Percentiles rank a stretch among this genome's conserved stretches.
Conservation (phyloP, 2,329 filamentous ascomycete species). For the Clonostachys sp. region DNA sequence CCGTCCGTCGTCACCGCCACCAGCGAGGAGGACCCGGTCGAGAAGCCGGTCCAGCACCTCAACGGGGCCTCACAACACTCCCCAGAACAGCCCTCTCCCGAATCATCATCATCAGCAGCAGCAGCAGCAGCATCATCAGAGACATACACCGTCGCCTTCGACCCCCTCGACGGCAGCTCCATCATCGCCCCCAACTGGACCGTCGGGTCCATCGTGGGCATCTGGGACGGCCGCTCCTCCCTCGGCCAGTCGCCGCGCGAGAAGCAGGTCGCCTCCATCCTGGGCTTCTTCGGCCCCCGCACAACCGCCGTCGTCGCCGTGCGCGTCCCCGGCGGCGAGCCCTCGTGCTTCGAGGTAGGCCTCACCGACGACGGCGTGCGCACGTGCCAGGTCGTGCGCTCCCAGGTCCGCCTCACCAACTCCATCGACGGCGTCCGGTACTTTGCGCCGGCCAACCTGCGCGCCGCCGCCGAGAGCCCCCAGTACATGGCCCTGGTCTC, state of each 20-base stretch:
- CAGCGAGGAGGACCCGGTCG: slow-evolving; percentile 57
- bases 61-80: background rate
- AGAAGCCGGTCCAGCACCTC: slow-evolving; percentile 23
- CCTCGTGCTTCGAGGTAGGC: slow-evolving; percentile 47
- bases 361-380: slow-evolving; percentile 17
- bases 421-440: slow-evolving; percentile 44
- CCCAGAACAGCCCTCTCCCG: background rate
- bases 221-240: slow-evolving; percentile 48
- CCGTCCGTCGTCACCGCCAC: slow-evolving; percentile 43
- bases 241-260: slow-evolving; percentile 29
- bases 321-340: slow-evolving; percentile 30
- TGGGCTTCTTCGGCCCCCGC: slow-evolving; percentile 50
- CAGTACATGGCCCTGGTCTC: slow-evolving; percentile 44
- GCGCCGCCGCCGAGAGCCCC: slow-evolving; percentile 45
- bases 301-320: slow-evolving; percentile 52
- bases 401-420: slow-evolving; percentile 26
- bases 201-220: slow-evolving; percentile 54
- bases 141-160: slow-evolving; percentile 55
- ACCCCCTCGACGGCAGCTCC: slow-evolving; percentile 59
- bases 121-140: slow-evolving; percentile 16
- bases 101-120: background rate
- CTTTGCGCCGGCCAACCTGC: slow-evolving; percentile 59
- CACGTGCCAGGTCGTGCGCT: slow-evolving; percentile 31
- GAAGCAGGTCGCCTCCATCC: slow-evolving; percentile 41
- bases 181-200: slow-evolving; percentile 56